These are phyloP conservation scores for Laguncularia racemosa DNA, from an alignment of 345 rosid species.

Conservation along the genomic window DNA sequence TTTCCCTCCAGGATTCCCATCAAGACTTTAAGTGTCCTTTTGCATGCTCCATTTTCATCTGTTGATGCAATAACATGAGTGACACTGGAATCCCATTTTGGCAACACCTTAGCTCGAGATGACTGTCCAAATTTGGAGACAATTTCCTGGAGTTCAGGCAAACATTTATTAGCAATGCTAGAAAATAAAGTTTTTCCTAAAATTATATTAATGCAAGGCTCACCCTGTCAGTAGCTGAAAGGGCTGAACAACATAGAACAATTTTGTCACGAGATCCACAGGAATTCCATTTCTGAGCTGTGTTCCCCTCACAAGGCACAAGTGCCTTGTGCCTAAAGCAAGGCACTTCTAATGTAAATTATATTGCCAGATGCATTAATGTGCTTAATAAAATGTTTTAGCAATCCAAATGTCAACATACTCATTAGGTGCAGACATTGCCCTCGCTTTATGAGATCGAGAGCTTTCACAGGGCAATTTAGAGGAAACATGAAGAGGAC, in stretches of 20 bases:
- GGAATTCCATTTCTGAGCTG: conserved; percentile 23
- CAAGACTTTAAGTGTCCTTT: conserved; percentile 72
- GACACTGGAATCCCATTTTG: conserved; percentile 57
- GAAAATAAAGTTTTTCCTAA: too few relatives aligned
- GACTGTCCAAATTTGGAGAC: conserved; percentile 47
- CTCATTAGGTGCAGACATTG: conserved; percentile 31
- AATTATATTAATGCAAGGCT: background rate
- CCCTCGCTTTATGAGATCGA: conserved; percentile 22
- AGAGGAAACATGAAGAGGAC: conserved; percentile 65
- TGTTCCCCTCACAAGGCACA: conserved; percentile 14
- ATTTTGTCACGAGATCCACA: conserved; percentile 28
- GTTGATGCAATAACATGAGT: conserved; percentile 83
- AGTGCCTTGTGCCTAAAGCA: background rate
- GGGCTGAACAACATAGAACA: conserved; percentile 80
- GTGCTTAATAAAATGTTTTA: background rate
- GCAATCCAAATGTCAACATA: conserved; percentile 16
- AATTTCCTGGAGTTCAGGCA: conserved; percentile 42
- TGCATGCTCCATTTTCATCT: conserved; percentile 77
- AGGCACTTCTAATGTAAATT: background rate
- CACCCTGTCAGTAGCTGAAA: conserved; percentile 64
- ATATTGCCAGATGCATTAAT: background rate
- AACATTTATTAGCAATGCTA: background rate
- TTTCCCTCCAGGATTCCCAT: conserved; percentile 90
- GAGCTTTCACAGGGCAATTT: conserved; percentile 59
- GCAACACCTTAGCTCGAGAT: conserved; percentile 45